Conservation (phyloP, 129 eudicot species). For the Centaurea solstitialis region DNA sequence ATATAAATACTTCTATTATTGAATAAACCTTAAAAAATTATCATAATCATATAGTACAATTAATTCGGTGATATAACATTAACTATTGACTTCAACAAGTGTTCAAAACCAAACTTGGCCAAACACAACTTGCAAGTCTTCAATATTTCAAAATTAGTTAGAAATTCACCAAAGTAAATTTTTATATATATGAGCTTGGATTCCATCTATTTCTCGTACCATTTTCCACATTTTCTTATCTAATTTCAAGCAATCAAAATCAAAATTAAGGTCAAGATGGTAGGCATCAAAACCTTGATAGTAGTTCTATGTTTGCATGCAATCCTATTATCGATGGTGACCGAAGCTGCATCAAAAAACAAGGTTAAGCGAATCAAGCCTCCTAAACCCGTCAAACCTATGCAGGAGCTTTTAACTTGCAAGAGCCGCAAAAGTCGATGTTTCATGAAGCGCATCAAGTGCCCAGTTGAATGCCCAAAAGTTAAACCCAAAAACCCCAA, state of each 20-base stretch:
- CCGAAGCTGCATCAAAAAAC: constrained; percentile 32
- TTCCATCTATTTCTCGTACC: constrained; percentile 2
- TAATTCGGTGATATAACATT: constrained; percentile 29
- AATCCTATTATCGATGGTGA: constrained; percentile 24
- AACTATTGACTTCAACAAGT: constrained; percentile 6
- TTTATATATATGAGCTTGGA: constrained; percentile 23
- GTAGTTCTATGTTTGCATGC: constrained; percentile 22
- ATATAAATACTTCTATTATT: too few species aligned
- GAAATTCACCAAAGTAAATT: constrained; percentile 25
- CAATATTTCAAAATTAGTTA: constrained; percentile 20
- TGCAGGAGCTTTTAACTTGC: constrained; percentile 36
- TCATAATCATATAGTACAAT: background rate
- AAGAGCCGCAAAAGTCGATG: constrained; percentile 43
- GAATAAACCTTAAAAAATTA: background rate
- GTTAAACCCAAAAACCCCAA: constrained; percentile 46
- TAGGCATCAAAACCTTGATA: constrained; percentile 22
- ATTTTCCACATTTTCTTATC: constrained; percentile 1
- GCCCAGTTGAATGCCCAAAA: constrained; percentile 44
- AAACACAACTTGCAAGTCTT: constrained; percentile 22
- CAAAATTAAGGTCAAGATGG: constrained; percentile 17
- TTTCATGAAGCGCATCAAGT: constrained; percentile 43
- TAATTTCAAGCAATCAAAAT: background rate
- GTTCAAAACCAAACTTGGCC: constrained; percentile 36
- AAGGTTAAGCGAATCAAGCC: constrained; percentile 38
- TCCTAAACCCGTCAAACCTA: constrained; percentile 25